A percentile compares a stretch with the other conserved stretches of the same genome.
These are phyloP conservation scores for Xylaria grammica DNA, from an alignment of 495 filamentous ascomycete genomes.

Conservation along the genomic window DNA sequence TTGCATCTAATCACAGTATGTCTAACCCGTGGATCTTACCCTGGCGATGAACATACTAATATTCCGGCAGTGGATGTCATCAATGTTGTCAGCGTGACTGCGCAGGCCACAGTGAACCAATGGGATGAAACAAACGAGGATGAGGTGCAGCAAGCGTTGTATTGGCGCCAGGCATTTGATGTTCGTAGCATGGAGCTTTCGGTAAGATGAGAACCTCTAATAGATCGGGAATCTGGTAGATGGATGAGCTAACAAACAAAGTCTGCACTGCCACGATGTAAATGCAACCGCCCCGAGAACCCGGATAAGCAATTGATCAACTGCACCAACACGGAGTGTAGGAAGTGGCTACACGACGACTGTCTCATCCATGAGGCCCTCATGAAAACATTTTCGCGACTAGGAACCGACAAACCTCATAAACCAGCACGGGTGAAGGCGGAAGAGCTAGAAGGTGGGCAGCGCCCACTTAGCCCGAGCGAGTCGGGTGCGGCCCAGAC, in stretches of 20 bases:
- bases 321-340: constrained; percentile 61
- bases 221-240: background rate
- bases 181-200: constrained; percentile 60
- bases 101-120: constrained; percentile 53
- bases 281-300: constrained; percentile 65
- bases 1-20: constrained; percentile 77
- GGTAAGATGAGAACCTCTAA: constrained; percentile 45
- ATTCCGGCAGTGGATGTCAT: constrained; percentile 54
- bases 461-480: constrained; percentile 49
- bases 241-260: constrained; percentile 35
- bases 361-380: constrained; percentile 63
- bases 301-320: constrained; percentile 64
- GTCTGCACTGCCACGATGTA: constrained; percentile 64
- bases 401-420: constrained; percentile 54
- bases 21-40: constrained; percentile 44
- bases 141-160: constrained; percentile 57
- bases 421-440: constrained; percentile 39
- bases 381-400: constrained; percentile 47
- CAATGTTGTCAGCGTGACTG: constrained; percentile 57
- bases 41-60: constrained; percentile 43
- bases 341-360: constrained; percentile 67
- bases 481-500: constrained; percentile 48
- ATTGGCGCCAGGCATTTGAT: constrained; percentile 70
- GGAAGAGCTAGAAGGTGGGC: constrained; percentile 42
- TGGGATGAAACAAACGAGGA: constrained; percentile 69